These are phyloP conservation scores for Colletotrichum falcatum DNA, from an alignment of 2,329 filamentous ascomycete genomes.

Conservation along the genomic window DNA sequence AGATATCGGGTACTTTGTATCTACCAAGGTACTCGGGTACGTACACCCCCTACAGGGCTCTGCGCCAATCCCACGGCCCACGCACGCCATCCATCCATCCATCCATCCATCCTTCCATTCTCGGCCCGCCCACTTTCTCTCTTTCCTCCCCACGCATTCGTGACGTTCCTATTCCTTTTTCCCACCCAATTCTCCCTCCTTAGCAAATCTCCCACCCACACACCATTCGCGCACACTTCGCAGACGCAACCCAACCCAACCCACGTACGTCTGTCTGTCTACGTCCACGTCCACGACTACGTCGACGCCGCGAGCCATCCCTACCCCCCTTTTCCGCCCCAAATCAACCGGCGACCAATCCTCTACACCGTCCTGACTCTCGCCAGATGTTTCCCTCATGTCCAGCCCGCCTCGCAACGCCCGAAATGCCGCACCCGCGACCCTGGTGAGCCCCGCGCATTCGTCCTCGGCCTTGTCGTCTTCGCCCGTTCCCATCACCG, in stretches of 20 bases:
- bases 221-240: constrained; percentile 18
- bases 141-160: constrained; percentile 28
- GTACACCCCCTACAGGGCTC: background rate
- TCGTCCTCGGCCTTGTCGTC: constrained; percentile 19
- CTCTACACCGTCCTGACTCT: constrained; percentile 45
- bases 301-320: constrained; percentile 25
- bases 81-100: too few relatives aligned
- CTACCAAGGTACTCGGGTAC: background rate
- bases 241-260: constrained; percentile 16
- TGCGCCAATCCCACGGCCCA: background rate
- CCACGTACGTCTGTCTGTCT: too few relatives aligned
- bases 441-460: constrained; percentile 54
- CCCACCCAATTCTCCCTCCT: constrained; percentile 26
- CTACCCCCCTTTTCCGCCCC: constrained; percentile 36
- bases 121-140: constrained; percentile 29
- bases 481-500: constrained; percentile 1
- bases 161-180: constrained; percentile 31
- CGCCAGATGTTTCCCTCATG: constrained; percentile 70
- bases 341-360: constrained; percentile 44
- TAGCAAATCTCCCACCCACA: constrained; percentile 19
- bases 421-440: constrained; percentile 68
- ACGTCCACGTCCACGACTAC: too few relatives aligned
- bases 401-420: constrained; percentile 62
- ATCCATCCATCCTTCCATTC: too few relatives aligned
- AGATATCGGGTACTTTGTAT: too few relatives aligned